Percentiles rank a stretch among this genome's conserved stretches.
phyloP scores from a whole-genome alignment of 352 stramenopile genomes.

The Phytophthora brassicae region DNA sequence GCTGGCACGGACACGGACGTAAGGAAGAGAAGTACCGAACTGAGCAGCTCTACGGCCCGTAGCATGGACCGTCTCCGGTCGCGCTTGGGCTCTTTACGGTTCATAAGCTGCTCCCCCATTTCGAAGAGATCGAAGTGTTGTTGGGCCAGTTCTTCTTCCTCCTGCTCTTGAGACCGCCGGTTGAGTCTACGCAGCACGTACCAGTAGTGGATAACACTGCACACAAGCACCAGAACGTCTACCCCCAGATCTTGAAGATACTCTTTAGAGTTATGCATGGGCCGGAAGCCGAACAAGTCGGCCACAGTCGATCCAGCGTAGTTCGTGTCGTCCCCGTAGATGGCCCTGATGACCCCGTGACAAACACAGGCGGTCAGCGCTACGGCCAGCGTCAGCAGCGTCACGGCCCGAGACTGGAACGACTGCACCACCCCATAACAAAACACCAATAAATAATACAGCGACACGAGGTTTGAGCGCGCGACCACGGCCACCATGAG shows the following conservation, averaged over 20 bases:
- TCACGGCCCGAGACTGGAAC: conserved; percentile 56
- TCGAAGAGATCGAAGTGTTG: conserved; percentile 64
- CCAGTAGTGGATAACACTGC: conserved; percentile 63
- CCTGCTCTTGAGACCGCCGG: conserved; percentile 23
- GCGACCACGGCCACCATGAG: conserved; percentile 51
- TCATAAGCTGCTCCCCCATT: conserved; percentile 48
- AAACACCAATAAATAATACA: conserved; percentile 70
- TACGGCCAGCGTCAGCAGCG: conserved; percentile 49
- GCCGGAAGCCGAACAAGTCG: conserved; percentile 46
- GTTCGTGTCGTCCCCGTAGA: conserved; percentile 15
- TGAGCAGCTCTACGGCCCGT: conserved; percentile 47
- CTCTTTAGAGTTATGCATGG: conserved; percentile 35
- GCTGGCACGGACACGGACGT: conserved; percentile 62
- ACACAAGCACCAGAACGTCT: conserved; percentile 61
- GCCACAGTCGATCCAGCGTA: conserved; percentile 28
- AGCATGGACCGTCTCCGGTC: conserved; percentile 33
- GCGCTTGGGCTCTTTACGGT: conserved; percentile 25
- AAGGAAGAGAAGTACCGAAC: conserved; percentile 56
- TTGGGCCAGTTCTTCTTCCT: conserved; percentile 29
- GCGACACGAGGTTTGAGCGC: conserved; percentile 61
- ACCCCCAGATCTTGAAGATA: conserved; percentile 55
- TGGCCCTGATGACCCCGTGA: conserved; percentile 41
- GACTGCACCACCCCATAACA: conserved; percentile 63
- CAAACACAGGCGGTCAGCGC: conserved; percentile 43
- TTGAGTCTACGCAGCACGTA: conserved; percentile 51